Percentiles rank a stretch among this genome's conserved stretches.
phyloP scores from a whole-genome alignment of 345 rosid genomes.

The Punica granatum region DNA sequence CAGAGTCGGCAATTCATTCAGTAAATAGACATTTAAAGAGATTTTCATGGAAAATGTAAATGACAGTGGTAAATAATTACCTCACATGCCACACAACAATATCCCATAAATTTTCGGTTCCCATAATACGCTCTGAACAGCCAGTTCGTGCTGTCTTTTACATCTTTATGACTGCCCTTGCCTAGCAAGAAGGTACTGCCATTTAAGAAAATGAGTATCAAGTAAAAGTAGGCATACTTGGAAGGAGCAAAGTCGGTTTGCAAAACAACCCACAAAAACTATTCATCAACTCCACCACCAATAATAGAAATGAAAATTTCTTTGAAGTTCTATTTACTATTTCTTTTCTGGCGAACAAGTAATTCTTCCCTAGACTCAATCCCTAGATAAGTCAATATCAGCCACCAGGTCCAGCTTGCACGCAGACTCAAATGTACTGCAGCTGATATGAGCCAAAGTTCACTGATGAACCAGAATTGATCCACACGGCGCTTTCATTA shows the following conservation, averaged over 20 bases:
- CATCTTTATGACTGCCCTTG: slow-evolving; percentile 90
- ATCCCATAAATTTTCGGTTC: slow-evolving; percentile 86
- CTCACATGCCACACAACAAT: slow-evolving; percentile 93
- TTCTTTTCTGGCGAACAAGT: too few species aligned
- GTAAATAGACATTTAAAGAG: neutral
- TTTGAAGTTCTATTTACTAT: too few species aligned
- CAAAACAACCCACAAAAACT: neutral
- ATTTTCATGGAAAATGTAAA: slow-evolving; percentile 6
- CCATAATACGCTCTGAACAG: slow-evolving; percentile 91
- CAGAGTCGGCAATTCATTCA: slow-evolving; percentile 9
- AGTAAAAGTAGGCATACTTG: slow-evolving; percentile 7
- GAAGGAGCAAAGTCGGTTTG: slow-evolving; percentile 1
- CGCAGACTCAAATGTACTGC: neutral
- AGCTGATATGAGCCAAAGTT: neutral
- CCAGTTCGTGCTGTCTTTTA: slow-evolving; percentile 88
- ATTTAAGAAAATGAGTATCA: slow-evolving; percentile 17
- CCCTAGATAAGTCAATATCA: neutral
- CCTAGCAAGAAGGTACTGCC: slow-evolving; percentile 86
- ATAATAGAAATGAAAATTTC: neutral
- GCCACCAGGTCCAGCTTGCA: neutral
- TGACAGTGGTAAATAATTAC: slow-evolving; percentile 22
- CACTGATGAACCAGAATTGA: neutral
- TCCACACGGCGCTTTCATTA: neutral
- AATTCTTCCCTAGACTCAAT: too few species aligned
- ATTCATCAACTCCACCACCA: neutral